Evolutionary conservation across 768 basidiomycete species (phyloP).

Genomic region (Leccinum obscurum): DNA sequence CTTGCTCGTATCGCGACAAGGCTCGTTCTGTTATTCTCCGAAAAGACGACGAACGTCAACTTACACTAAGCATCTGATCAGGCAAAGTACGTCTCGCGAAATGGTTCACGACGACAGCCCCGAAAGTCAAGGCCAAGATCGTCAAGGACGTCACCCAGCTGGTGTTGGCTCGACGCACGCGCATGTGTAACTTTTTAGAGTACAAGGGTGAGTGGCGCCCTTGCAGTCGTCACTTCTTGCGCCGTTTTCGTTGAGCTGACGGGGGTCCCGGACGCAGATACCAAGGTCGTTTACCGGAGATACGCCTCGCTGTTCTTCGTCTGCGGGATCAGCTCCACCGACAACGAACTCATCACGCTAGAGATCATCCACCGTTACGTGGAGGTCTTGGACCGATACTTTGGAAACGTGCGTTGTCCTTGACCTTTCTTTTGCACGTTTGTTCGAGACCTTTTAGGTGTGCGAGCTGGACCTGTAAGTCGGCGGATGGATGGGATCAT

Average conservation of each 20-base stretch:
- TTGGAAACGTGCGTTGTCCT: constrained; percentile 40
- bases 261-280: constrained; percentile 41
- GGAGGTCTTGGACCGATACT: constrained; percentile 75
- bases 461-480: constrained; percentile 90
- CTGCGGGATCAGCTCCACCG: constrained; percentile 74
- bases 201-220: constrained; percentile 73
- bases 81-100: constrained; percentile 94
- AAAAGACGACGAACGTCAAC: constrained; percentile 5
- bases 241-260: constrained; percentile 30
- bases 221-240: neutral
- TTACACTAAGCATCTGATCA: constrained; percentile 32
- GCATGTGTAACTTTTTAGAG: constrained; percentile 96
- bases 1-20: constrained; percentile 92
- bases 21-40: constrained; percentile 36
- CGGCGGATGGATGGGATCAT: neutral
- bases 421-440: neutral
- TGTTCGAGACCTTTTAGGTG: constrained; percentile 45
- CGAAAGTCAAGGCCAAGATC: constrained; percentile 85
- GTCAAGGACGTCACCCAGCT: constrained; percentile 95
- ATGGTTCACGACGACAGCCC: constrained; percentile 88
- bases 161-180: constrained; percentile 80
- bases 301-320: constrained; percentile 98
- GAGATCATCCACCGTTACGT: constrained; percentile 96
- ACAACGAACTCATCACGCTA: constrained; percentile 90
- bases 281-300: constrained; percentile 90